Evolutionary conservation across 2,329 filamentous ascomycete species (phyloP).

Genomic region (Cladosporium cucumerinum): DNA sequence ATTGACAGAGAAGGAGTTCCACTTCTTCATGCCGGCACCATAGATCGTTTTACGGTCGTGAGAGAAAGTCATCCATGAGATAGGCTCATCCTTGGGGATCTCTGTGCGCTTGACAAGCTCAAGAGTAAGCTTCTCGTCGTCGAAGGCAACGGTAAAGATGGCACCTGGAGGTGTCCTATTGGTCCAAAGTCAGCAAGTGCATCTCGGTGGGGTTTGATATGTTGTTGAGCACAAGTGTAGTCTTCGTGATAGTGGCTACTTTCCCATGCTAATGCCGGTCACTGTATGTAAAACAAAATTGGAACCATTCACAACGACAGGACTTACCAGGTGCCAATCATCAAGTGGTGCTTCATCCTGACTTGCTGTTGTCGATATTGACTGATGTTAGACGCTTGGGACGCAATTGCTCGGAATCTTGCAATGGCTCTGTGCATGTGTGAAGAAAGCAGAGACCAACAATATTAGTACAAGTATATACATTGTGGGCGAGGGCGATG

Average conservation of each 20-base stretch:
- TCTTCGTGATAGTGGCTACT: background rate
- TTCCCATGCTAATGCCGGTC: background rate
- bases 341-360: constrained; percentile 80
- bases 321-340: constrained; percentile 72
- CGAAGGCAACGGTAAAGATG: constrained; percentile 85
- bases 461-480: background rate
- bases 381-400: background rate
- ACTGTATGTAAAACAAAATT: too few relatives aligned
- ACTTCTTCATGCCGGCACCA: constrained; percentile 90
- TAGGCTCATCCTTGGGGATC: constrained; percentile 79
- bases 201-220: background rate
- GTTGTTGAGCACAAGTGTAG: background rate
- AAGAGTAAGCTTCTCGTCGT: constrained; percentile 73
- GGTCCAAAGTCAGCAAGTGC: background rate
- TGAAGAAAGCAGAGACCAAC: background rate
- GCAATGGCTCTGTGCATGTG: background rate
- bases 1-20: constrained; percentile 76
- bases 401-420: background rate
- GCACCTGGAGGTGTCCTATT: constrained; percentile 71
- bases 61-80: constrained; percentile 85
- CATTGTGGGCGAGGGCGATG: background rate
- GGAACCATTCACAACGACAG: background rate
- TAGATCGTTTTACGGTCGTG: constrained; percentile 82
- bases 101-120: constrained; percentile 75
- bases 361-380: background rate